A percentile compares a stretch with the other conserved stretches of the same genome.
phyloP scores from a whole-genome alignment of 306 rosid genomes.

The Adenanthera pavonina region DNA sequence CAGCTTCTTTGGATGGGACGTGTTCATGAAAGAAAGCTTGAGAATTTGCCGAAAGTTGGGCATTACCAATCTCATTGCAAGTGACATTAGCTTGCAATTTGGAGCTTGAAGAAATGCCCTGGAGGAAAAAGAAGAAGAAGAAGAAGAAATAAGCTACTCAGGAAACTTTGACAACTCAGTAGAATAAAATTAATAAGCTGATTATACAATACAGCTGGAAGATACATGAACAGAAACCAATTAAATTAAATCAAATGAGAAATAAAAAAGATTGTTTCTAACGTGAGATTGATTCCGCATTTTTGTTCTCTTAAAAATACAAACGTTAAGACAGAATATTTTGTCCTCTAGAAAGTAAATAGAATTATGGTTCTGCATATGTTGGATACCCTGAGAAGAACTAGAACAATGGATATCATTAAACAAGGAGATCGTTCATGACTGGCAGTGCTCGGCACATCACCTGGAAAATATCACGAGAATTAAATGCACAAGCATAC shows the following conservation, averaged over 20 bases:
- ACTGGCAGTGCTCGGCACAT: too few relatives aligned
- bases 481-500: too few relatives aligned
- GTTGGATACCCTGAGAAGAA: too few relatives aligned
- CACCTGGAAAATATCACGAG: too few relatives aligned
- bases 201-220: not conserved
- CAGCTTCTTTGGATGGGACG: slow-evolving; percentile 77
- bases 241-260: not conserved
- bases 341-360: too few relatives aligned
- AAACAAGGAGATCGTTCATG: too few relatives aligned
- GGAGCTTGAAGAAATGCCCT: slow-evolving; percentile 57
- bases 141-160: slow-evolving; percentile 8
- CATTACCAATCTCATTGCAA: slow-evolving; percentile 51
- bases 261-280: not conserved
- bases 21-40: slow-evolving; percentile 57
- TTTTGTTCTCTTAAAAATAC: not conserved
- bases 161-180: not conserved
- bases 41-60: slow-evolving; percentile 55
- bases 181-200: not conserved
- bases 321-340: not conserved
- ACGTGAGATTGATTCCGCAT: not conserved
- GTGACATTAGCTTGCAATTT: slow-evolving; percentile 54
- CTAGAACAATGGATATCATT: too few relatives aligned
- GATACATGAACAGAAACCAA: slow-evolving; percentile 14
- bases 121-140: slow-evolving; percentile 2
- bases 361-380: too few relatives aligned